Percentiles rank a stretch among this genome's conserved stretches.
Evolutionary conservation across 2,329 filamentous ascomycete genomes (phyloP).

Genomic region (Dactylellina cionopaga): DNA sequence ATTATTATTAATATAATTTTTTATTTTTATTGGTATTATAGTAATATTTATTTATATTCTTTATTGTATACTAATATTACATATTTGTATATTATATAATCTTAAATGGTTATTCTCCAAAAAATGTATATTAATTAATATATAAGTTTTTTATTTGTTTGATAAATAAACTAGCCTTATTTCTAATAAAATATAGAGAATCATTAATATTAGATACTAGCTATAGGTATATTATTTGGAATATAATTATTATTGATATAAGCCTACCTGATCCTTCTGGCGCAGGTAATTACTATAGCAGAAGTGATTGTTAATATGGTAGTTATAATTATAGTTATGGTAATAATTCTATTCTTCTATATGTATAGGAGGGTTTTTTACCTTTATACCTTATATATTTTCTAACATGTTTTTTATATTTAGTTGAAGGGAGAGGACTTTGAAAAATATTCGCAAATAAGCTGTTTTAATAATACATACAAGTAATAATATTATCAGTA

Average conservation of each 20-base stretch:
- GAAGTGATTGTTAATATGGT: neutral
- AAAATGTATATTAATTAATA: neutral
- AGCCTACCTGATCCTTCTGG: neutral
- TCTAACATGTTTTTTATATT: neutral
- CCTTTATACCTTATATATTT: neutral
- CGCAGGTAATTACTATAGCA: neutral
- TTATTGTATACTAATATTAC: neutral
- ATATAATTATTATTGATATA: neutral
- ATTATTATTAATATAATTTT: conserved; percentile 8
- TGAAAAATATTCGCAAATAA: neutral
- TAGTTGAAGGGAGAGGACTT: neutral
- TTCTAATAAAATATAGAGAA: neutral
- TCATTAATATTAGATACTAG: neutral
- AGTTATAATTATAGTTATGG: too few relatives aligned
- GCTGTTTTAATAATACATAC: neutral
- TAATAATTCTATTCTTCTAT: too few relatives aligned
- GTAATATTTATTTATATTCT: conserved; percentile 3
- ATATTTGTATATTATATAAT: neutral
- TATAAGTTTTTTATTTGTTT: neutral
- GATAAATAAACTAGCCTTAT: neutral
- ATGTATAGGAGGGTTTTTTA: too few relatives aligned
- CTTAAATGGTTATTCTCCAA: neutral
- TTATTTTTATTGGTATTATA: neutral
- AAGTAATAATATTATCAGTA: neutral
- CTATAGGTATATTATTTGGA: neutral